phyloP scores from a whole-genome alignment of 1,139 yeast species.

The Protomyces inundatus region DNA sequence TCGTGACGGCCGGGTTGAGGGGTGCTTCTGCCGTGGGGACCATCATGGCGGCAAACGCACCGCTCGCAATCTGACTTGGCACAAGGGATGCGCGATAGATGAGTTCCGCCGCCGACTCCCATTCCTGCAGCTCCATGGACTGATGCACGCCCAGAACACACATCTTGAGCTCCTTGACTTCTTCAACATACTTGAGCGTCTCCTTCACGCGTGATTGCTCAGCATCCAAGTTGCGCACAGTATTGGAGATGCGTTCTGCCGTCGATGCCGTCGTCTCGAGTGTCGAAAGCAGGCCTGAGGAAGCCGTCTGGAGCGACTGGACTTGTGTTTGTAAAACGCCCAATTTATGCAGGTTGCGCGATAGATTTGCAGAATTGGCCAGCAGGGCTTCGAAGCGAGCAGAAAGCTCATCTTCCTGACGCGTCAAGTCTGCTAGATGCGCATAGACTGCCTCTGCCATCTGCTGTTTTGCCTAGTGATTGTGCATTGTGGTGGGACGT shows the following conservation, averaged over 20 bases:
- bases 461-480: neutral
- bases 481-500: too few species aligned
- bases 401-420: slow-evolving; percentile 11
- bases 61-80: slow-evolving; percentile 51
- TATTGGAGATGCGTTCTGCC: slow-evolving; percentile 17
- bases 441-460: slow-evolving; percentile 12
- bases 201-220: slow-evolving; percentile 65
- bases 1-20: slow-evolving; percentile 59
- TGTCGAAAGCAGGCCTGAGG: slow-evolving; percentile 10
- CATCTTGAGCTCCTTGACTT: slow-evolving; percentile 58
- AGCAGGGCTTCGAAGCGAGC: slow-evolving; percentile 8
- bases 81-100: slow-evolving; percentile 52
- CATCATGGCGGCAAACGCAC: slow-evolving; percentile 71
- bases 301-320: slow-evolving; percentile 17
- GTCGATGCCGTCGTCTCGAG: slow-evolving; percentile 12
- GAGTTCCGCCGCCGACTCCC: slow-evolving; percentile 67
- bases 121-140: slow-evolving; percentile 61
- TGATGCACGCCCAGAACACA: slow-evolving; percentile 62
- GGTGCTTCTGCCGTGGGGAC: slow-evolving; percentile 94
- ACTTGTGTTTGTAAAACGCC: slow-evolving; percentile 19
- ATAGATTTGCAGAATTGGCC: slow-evolving; percentile 15
- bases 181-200: slow-evolving; percentile 60
- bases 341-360: slow-evolving; percentile 12
- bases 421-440: slow-evolving; percentile 1
- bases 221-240: slow-evolving; percentile 24